Evolutionary conservation across 306 rosid species (phyloP).

Genomic region (Castanea crenata): DNA sequence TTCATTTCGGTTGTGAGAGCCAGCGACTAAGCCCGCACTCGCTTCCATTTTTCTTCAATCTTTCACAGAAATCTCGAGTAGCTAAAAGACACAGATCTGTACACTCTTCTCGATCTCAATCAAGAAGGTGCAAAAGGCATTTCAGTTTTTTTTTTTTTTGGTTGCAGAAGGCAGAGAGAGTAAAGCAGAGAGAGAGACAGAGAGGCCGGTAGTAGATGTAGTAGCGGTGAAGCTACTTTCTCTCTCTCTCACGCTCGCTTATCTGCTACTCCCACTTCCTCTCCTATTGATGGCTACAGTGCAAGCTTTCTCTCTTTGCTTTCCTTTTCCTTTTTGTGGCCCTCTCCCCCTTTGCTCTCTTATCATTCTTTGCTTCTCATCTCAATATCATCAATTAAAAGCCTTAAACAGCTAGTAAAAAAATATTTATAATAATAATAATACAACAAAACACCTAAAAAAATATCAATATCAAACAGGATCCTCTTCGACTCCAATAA

Average conservation of each 20-base stretch:
- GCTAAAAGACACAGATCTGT: not conserved
- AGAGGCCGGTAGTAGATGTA: too few species aligned
- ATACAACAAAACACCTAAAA: not conserved
- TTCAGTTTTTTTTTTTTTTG: too few species aligned
- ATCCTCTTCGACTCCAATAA: not conserved
- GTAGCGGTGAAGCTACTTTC: too few species aligned
- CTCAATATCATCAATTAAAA: not conserved
- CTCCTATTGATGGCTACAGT: not conserved
- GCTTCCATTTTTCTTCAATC: conserved; percentile 32
- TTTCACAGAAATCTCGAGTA: not conserved
- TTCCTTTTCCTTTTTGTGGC: not conserved
- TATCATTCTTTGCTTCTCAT: conserved; percentile 8
- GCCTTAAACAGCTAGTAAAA: not conserved
- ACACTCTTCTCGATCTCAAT: too few species aligned
- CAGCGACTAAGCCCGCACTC: conserved; percentile 57
- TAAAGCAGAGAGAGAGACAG: too few species aligned
- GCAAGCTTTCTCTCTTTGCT: not conserved
- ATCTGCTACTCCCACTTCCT: not conserved
- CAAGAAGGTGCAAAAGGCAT: too few species aligned
- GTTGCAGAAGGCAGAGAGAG: too few species aligned
- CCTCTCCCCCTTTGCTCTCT: conserved; percentile 6
- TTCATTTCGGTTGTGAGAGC: conserved; percentile 66
- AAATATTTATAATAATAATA: too few species aligned
- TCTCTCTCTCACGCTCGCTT: not conserved
- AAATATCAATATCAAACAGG: not conserved